Base-by-base conservation (phyloP, 2,329 filamentous ascomycete species). In the Teratosphaeria gauchensis region DNA sequence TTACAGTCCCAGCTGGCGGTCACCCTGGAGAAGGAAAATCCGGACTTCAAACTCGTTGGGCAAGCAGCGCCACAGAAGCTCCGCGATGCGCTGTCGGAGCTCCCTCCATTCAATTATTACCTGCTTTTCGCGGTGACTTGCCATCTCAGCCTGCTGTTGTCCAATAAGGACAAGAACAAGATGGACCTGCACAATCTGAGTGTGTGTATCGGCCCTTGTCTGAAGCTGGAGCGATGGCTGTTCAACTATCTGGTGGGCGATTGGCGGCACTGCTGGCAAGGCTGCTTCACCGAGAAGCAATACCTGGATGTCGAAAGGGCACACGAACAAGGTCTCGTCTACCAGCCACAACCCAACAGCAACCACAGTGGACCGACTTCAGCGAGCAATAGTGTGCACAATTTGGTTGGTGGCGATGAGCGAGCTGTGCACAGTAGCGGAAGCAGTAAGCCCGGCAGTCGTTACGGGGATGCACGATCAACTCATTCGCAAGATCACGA, bases 41-140 rank as follows among this genome's bases (percentile, higher is more conserved):
- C 84, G 56, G 89, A 89, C 11, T 84, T 89, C 51, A 89, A 89
- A 56, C 84, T 69, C 33, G 63, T 68, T 31, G 67, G 67, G 30
- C 67, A 72, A 59, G 63, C 83, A 53, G 91, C 92, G 4, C 92
- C 92, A 0, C 88, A 95, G 70, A 72, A 94, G 73, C 82, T 97
- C 58, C 86, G 95, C 65, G 91, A 96, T 64, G 90, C 96, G 73
- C 84, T 97, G 2, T 96, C 92, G 1, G 92, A 90, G 66, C 81
- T 97, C n/a, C 89, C 92, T 6, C 92, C 92, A 0, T 96, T 94
- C 79, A 95, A 96, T 76, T 97, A 97, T 76, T 96, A 97, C 71
- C 86, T 97, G 14, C 84, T 97, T 5, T 97, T 97, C 72, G 92
- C 92, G 67, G 96, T 96, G 66, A 97, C 92, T 35, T 96, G 92